These are phyloP conservation scores for Boletus subcaerulescens DNA, from an alignment of 768 basidiomycete species.

Conservation along the genomic window DNA sequence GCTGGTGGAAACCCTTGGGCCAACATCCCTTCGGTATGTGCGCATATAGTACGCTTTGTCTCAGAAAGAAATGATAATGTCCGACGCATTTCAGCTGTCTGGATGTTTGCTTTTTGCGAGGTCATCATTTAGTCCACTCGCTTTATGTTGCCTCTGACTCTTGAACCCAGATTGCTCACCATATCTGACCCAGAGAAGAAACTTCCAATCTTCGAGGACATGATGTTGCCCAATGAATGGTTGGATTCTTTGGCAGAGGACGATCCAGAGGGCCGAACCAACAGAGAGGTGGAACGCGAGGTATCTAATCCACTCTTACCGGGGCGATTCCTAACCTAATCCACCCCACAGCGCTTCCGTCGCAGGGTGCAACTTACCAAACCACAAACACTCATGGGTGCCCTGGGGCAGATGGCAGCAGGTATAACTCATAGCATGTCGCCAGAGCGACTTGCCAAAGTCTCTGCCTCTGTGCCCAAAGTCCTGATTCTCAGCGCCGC, in stretches of 20 bases:
- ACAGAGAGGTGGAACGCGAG: slow-evolving; percentile 55
- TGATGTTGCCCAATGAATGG: slow-evolving; percentile 65
- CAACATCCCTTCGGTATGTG: slow-evolving; percentile 63
- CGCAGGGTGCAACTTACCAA: slow-evolving; percentile 49
- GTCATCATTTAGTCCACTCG: slow-evolving; percentile 16
- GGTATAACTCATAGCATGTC: slow-evolving; percentile 60
- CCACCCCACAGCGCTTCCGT: slow-evolving; percentile 39
- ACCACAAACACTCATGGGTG: slow-evolving; percentile 58
- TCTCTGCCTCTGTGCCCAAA: slow-evolving; percentile 60
- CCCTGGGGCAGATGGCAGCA: slow-evolving; percentile 72
- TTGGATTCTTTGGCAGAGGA: slow-evolving; percentile 49
- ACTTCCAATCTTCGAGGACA: slow-evolving; percentile 48
- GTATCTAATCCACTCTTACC: slow-evolving; percentile 33
- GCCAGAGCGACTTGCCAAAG: slow-evolving; percentile 42
- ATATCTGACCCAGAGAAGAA: slow-evolving; percentile 43
- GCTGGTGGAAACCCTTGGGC: slow-evolving; percentile 56
- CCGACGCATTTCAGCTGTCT: slow-evolving; percentile 33
- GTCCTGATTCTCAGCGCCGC: slow-evolving; percentile 67
- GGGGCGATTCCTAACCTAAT: not conserved
- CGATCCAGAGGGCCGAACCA: slow-evolving; percentile 59
- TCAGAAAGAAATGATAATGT: not conserved
- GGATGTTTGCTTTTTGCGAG: slow-evolving; percentile 37
- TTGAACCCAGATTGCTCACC: slow-evolving; percentile 32
- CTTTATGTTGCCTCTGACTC: slow-evolving; percentile 3
- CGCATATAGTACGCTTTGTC: not conserved